Base-by-base conservation (phyloP, 2,329 filamentous ascomycete genomes). In the Diaporthe eres region DNA sequence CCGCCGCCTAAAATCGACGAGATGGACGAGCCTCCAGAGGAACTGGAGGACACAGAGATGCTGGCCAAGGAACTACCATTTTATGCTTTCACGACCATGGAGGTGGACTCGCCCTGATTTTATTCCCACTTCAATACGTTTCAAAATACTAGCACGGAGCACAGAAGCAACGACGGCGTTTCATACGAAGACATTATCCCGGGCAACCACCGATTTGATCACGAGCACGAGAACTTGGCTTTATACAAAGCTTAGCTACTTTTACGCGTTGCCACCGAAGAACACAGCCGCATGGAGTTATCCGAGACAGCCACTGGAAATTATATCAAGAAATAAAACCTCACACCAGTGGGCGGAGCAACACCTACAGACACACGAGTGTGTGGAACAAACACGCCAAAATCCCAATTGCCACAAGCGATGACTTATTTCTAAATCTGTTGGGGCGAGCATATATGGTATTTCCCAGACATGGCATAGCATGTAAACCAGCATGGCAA, bases 1-100 rank as follows among this genome's bases (percentile, higher is more conserved):
- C 87, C 88, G 44, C 87, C 85, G 67, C 87, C 87, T 15, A 84
- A 86, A 51, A 90, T 90, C 75, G 87, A 89, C 51, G 88, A 90
- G 81, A 83, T 88, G 1, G 88, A 90, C 22, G 88, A 90, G 80
- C 88, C 88, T 15, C 86, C 87, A 34, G 86, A 88, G 55, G 86
- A 87, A 68, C 81, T 81, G 60, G 79, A 83, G 19, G 82, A 85
- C 13, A 83, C 85, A 31, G 83, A 86, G 71, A 80, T 82, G n/a
- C 82, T 89, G 25, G 87, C 87, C 6, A 84, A 84, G 70, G 87
- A 90, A 79, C 81, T 90, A 15, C 88, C 88, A 1, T 89, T 88
- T 78, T 89, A 85, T 78, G 84, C 84, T 86, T 87, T 88, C 73
- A 87, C 88, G 80, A 87, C 86, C 76, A 89, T 89, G 86, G 87